A percentile compares a stretch with the other conserved stretches of the same genome.
Conservation (phyloP, 495 filamentous ascomycete genomes). For the Evansstolkia leycettana region DNA sequence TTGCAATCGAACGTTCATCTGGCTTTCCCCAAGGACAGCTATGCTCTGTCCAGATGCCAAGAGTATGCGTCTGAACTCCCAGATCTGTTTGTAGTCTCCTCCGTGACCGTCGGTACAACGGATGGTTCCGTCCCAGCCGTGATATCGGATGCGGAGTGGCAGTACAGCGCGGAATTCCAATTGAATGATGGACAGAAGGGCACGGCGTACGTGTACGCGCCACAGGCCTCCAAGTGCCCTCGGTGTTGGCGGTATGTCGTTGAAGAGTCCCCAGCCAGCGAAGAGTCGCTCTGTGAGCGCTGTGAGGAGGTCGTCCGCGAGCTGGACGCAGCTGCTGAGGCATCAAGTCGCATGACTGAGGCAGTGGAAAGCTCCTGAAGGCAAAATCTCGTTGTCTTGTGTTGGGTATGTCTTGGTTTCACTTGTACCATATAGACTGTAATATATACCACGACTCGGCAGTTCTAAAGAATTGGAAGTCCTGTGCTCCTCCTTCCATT, state of each 20-base stretch:
- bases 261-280: constrained; percentile 26
- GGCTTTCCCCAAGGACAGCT: constrained; percentile 11
- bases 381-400: too few species aligned
- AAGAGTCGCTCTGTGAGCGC: constrained; percentile 56
- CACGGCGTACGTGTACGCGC: constrained; percentile 51
- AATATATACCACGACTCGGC: not conserved
- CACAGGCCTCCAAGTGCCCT: constrained; percentile 59
- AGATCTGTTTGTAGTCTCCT: constrained; percentile 66
- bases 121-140: constrained; percentile 13
- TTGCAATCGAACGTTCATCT: constrained; percentile 57
- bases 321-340: constrained; percentile 9
- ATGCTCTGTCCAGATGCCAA: constrained; percentile 26
- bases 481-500: too few species aligned
- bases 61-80: constrained; percentile 52
- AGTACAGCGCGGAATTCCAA: constrained; percentile 42
- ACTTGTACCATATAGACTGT: not conserved
- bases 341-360: too few species aligned
- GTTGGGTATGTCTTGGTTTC: too few species aligned
- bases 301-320: constrained; percentile 56
- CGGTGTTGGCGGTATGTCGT: constrained; percentile 78
- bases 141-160: constrained; percentile 35
- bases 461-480: too few species aligned
- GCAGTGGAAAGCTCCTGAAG: too few species aligned
- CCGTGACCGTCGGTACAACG: constrained; percentile 37
- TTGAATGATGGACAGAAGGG: constrained; percentile 28